These are phyloP conservation scores for Saturnispora saitoi DNA, from an alignment of 805 yeast genomes.

Conservation along the genomic window DNA sequence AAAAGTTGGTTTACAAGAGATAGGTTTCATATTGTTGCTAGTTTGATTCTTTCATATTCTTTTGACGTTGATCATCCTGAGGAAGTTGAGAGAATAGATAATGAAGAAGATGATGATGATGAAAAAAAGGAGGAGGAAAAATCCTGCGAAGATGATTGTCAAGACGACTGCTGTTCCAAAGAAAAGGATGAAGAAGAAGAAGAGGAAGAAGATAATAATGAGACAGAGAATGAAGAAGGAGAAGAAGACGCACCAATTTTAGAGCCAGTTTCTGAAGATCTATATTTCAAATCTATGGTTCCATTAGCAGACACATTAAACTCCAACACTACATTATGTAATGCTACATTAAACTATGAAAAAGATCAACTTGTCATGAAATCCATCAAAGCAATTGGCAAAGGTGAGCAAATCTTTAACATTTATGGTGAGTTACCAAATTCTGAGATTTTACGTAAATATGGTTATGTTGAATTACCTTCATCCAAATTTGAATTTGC, in stretches of 20 bases:
- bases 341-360: conserved; percentile 59
- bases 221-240: too few relatives aligned
- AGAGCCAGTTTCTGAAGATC: conserved; percentile 23
- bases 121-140: conserved; percentile 20
- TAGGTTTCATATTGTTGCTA: conserved; percentile 65
- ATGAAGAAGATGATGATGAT: conserved; percentile 22
- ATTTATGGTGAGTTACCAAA: conserved; percentile 89
- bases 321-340: conserved; percentile 69
- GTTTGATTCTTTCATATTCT: conserved; percentile 79
- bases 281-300: conserved; percentile 71
- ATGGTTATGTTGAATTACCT: conserved; percentile 75
- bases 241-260: conserved; percentile 5
- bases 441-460: conserved; percentile 80
- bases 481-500: conserved; percentile 76
- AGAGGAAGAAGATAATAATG: too few relatives aligned
- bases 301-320: conserved; percentile 89
- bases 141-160: conserved; percentile 14
- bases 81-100: conserved; percentile 26
- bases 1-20: conserved; percentile 34
- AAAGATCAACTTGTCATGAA: conserved; percentile 55
- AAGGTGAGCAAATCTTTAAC: conserved; percentile 74
- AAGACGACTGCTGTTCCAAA: conserved; percentile 14
- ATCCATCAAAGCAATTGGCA: conserved; percentile 48
- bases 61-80: conserved; percentile 61
- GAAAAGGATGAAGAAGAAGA: conserved; percentile 16